Evolutionary conservation across 257 asterid genomes (phyloP).

Genomic region (Jacaranda copaia): DNA sequence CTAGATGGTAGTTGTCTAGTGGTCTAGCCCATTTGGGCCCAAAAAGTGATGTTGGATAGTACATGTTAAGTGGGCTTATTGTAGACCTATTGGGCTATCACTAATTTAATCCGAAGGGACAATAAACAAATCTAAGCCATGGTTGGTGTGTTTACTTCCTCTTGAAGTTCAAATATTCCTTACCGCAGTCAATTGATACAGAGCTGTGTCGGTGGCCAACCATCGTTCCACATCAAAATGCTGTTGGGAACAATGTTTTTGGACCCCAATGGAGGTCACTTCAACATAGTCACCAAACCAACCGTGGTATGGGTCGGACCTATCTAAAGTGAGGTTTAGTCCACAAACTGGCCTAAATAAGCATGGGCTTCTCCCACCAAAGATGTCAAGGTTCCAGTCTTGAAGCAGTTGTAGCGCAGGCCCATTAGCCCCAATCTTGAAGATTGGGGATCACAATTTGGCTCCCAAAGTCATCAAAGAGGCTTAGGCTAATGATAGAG

Average conservation of each 20-base stretch:
- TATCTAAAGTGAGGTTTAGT: constrained; percentile 65
- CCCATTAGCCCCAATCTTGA: constrained; percentile 75
- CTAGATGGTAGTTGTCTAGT: too few species aligned
- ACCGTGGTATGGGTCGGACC: constrained; percentile 60
- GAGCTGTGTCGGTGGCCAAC: constrained; percentile 60
- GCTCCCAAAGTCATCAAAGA: constrained; percentile 15
- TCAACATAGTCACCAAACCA: constrained; percentile 69
- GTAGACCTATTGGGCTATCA: too few species aligned
- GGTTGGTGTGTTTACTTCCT: too few species aligned
- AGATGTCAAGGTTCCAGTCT: constrained; percentile 63
- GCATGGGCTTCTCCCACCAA: constrained; percentile 65
- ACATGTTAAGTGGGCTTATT: too few species aligned
- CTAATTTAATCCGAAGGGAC: not conserved
- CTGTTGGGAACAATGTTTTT: constrained; percentile 44
- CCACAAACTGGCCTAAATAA: constrained; percentile 47
- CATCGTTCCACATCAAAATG: constrained; percentile 65
- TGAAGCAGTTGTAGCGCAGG: constrained; percentile 53
- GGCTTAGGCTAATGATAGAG: constrained; percentile 36
- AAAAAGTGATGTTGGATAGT: too few species aligned
- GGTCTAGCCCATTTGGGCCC: too few species aligned
- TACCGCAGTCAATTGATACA: constrained; percentile 50
- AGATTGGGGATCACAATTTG: constrained; percentile 46
- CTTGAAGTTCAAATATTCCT: not conserved
- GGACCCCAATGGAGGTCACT: constrained; percentile 55
- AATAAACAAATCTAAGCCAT: not conserved